Percentiles rank a stretch among this genome's conserved stretches.
These are phyloP conservation scores for Carex pumila DNA, from an alignment of 176 grass and related monocot species.

Conservation along the genomic window DNA sequence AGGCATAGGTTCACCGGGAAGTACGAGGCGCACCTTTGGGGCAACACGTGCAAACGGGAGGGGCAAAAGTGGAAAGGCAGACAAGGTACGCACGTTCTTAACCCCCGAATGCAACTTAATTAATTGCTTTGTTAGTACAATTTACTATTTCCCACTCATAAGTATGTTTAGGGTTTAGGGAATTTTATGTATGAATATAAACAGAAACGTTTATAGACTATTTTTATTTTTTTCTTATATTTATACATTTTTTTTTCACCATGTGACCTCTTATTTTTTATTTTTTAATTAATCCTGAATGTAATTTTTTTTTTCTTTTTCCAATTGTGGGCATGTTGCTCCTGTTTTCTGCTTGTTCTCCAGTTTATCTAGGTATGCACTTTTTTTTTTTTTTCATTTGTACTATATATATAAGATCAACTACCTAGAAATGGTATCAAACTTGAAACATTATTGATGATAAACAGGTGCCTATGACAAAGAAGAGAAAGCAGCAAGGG, in stretches of 20 bases:
- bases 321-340: conserved; percentile 22
- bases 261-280: neutral
- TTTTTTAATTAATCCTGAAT: conserved; percentile 24
- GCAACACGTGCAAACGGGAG: conserved; percentile 67
- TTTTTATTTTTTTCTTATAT: neutral
- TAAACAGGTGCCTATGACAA: too few species aligned
- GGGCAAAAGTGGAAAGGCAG: conserved; percentile 83
- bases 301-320: conserved; percentile 18
- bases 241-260: neutral
- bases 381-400: neutral
- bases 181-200: neutral
- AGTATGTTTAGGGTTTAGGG: too few species aligned
- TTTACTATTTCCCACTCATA: too few species aligned
- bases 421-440: too few species aligned
- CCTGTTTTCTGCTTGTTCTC: conserved; percentile 5
- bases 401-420: too few species aligned
- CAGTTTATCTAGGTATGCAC: conserved; percentile 86
- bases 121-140: too few species aligned
- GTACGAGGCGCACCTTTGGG: conserved; percentile 90
- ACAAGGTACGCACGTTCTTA: too few species aligned
- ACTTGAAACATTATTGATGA: too few species aligned
- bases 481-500: too few species aligned
- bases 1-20: conserved; percentile 77
- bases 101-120: too few species aligned
- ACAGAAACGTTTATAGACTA: neutral